Evolutionary conservation across 306 rosid genomes (phyloP).

Genomic region (Lupinus albus): DNA sequence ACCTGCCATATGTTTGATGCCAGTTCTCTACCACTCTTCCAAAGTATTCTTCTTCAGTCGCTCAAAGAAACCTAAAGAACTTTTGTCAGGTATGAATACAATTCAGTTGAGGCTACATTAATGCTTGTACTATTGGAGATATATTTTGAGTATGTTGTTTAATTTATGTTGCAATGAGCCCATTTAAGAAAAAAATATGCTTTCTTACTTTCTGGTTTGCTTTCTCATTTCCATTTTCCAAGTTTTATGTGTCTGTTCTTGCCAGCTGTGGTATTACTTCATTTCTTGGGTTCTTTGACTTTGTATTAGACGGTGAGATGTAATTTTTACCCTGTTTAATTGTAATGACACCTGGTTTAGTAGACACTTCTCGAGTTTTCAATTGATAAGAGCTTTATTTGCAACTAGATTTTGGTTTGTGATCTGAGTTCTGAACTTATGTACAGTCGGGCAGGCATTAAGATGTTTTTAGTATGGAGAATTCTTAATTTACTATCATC

Average conservation of each 20-base stretch:
- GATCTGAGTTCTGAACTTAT: not conserved
- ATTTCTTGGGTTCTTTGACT: conserved; percentile 11
- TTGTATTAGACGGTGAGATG: not conserved
- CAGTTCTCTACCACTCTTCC: conserved; percentile 82
- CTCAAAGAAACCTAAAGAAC: conserved; percentile 79
- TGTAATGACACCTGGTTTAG: not conserved
- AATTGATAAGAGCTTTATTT: conserved; percentile 1
- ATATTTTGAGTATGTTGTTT: conserved; percentile 14
- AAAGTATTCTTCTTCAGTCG: conserved; percentile 75
- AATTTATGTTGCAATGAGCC: conserved; percentile 10
- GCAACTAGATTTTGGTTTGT: not conserved
- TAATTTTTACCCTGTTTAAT: not conserved
- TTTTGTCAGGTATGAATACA: conserved; percentile 63
- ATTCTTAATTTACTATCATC: not conserved
- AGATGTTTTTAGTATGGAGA: not conserved
- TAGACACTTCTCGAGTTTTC: conserved; percentile 11
- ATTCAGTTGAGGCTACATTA: not conserved
- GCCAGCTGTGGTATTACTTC: not conserved
- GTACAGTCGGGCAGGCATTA: not conserved
- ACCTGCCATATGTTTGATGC: conserved; percentile 38
- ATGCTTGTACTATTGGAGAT: conserved; percentile 18
- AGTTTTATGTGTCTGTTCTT: not conserved
- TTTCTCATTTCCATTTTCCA: not conserved
- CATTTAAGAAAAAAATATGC: conserved; percentile 15
- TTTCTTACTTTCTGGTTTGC: not conserved